phyloP scores from a whole-genome alignment of 106 monocot species.

The Acorus calamus region DNA sequence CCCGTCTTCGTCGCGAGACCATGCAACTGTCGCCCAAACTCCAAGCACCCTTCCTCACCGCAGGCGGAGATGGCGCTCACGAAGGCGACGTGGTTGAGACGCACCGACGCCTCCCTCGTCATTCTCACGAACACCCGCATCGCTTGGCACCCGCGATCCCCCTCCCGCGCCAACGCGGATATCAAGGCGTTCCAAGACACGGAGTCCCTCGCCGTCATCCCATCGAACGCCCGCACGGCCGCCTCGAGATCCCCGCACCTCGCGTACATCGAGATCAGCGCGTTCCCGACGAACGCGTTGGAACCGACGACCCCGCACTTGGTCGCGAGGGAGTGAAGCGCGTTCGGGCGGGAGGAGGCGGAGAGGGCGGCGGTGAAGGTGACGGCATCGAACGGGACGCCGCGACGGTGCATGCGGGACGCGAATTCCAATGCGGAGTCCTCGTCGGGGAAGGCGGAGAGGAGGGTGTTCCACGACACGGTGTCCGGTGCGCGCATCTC shows the following conservation, averaged over 20 bases:
- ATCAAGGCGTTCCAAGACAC: constrained; percentile 93
- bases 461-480: constrained; percentile 86
- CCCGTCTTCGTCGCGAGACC: constrained; percentile 33
- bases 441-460: constrained; percentile 26
- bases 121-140: constrained; percentile 35
- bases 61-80: constrained; percentile 56
- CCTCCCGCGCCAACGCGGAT: constrained; percentile 60
- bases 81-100: constrained; percentile 49
- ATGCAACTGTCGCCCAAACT: constrained; percentile 55
- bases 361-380: constrained; percentile 46
- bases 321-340: constrained; percentile 33
- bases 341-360: constrained; percentile 21
- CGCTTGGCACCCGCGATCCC: constrained; percentile 29
- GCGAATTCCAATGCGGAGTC: constrained; percentile 35
- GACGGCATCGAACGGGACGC: constrained; percentile 48
- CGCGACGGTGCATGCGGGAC: constrained; percentile 24
- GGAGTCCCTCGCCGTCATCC: constrained; percentile 47
- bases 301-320: constrained; percentile 30
- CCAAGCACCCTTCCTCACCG: constrained; percentile 16
- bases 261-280: constrained; percentile 58
- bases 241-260: constrained; percentile 16
- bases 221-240: constrained; percentile 56
- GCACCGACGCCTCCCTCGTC: constrained; percentile 26
- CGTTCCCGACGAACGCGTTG: constrained; percentile 53
- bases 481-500: constrained; percentile 20